Base-by-base conservation (phyloP, 805 yeast genomes). In the Myxozyma monticola region DNA sequence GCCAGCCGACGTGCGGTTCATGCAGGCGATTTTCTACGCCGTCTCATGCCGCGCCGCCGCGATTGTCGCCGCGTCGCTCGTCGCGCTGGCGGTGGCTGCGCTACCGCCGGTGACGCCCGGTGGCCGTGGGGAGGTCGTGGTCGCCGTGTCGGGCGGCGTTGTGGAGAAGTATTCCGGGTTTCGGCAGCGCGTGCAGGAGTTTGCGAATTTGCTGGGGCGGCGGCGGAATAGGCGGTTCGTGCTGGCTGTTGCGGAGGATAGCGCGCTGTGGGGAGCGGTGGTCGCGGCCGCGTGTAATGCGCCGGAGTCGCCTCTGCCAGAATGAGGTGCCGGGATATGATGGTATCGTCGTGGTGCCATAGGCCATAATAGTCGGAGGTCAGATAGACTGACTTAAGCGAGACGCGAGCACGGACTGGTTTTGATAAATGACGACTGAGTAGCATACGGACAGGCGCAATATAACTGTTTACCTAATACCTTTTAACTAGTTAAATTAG, bases 21-120 rank as follows among this genome's bases (percentile, higher is more conserved):
- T 66, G 29, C 49, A 55, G 37, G 46, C 57, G 5, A 56, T 63
- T n/a, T 54, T 64, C 41, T 40, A 37, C 29, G 54, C 62, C 22
- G 68, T 67, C 17, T 64, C 71, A 22, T 54, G 60, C 36, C 60
- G 71, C 8, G 64, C 69, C 9, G 66, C 69, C 5, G 68, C 70
- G 9, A 37, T 63, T 25, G 54, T 65, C 17, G 68, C 70, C 7
- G 61, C 65, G 2, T 56, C 60, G n/a, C 40, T 54, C 20, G 29
- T 48, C 9, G 59, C 59, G n/a, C 26, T 51, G 20, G 28, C 55
- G 21, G 43, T 63, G 12, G 49, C 63, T 4, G 64, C 63, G 2
- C 45, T 65, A 31, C 63, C 66, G 15, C 39, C 51, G 33, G 33
- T 57, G 26, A 49, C 57, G 20, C 37, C 42, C 6, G 46, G 49